Evolutionary conservation across 257 asterid species (phyloP), one percentile per base, ranked within the genome.

Genomic region (Datura wrightii): DNA sequence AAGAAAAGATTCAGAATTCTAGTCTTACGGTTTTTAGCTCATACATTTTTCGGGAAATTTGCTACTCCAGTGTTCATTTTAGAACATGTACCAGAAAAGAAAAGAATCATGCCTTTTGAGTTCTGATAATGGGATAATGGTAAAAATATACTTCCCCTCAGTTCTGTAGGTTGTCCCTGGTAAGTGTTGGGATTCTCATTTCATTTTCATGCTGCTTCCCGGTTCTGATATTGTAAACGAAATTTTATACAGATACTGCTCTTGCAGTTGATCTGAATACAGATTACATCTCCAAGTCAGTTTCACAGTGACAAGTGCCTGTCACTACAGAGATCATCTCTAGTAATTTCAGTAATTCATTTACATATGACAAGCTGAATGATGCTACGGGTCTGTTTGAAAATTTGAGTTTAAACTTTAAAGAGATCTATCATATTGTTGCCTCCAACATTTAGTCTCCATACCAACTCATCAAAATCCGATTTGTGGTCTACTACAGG

Each of bases 401-500:
- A 60, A 81, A 9, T 56, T 19, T n/a, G 69, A 63, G 52, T 80
- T 80, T 42, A 58, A 58, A 63, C 36, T 80, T 80, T 42, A 58
- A 58, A 59, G 58, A 62, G 76, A 36, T 16, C 11, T 81, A 48
- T 81, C 39, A n/a, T 24, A 34, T 8, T 56, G 58, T 44, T 31
- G 55, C 37, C 79, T 46, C 11, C 60, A 24, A 24, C 19, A 59
- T 82, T 63, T 46, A 37, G 31, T 82, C 48, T 36, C 36, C 14
- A 34, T 66, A 8, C 44, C 36, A 52, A 83, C 56, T 66, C 79
- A 78, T 18, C 54, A 5, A 34, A 41, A 24, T 72, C 8, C 36
- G 5, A 79, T 59, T 34, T 69, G 58, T 82, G 80, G 63, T 84
- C 86, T 78, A 11, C 65, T 63, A 18, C 93, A 97, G 99, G 99